Evolutionary conservation across 768 basidiomycete genomes (phyloP), one percentile per base, ranked within the genome.

Genomic region (Boletus subcaerulescens): DNA sequence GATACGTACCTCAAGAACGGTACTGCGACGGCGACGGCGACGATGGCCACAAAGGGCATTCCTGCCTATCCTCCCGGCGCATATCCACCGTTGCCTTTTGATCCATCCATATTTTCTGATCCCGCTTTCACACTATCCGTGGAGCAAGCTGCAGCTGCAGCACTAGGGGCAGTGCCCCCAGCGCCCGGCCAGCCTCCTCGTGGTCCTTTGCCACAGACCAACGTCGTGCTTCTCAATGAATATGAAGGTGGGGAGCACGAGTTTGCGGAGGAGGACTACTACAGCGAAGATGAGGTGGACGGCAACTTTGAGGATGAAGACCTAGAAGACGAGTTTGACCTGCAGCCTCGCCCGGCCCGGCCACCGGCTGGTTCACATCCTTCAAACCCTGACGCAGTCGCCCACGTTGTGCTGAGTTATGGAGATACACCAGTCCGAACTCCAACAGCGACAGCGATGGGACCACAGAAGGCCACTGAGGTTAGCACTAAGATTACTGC

Each of bases 31-130:
- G 63, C 60, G 22, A 65, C 64, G 15, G 65, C 67, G 44, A 66
- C 66, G 48, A 70, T 68, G 62, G 67, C 73, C 52, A 66, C 68
- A n/a, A 70, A 64, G 60, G 58, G 73, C 45, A 57, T 68, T 44
- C 63, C 71, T 26, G 73, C 75, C 47, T 74, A 74, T 66, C 73
- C 76, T 10, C 72, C 77, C 11, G 77, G 75, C 24, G 66, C 75
- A 60, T 74, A 71, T 60, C 74, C 74, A 35, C 62, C 73, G 4
- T 61, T 78, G 39, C 79, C 79, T 15, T 77, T 81, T 60, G 80
- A 82, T 62, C 74, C 80, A 26, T 72, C 79, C 39, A 75, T 83
- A 60, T 79, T 83, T 62, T 75, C 77, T 26, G 81, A 82, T 66
- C 77, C 81, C 10, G 77, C 77, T 46, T 80, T 83, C 62, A 74